These are phyloP conservation scores for Xylariaceae sp. DNA, from an alignment of 2,329 filamentous ascomycete genomes.

Conservation along the genomic window DNA sequence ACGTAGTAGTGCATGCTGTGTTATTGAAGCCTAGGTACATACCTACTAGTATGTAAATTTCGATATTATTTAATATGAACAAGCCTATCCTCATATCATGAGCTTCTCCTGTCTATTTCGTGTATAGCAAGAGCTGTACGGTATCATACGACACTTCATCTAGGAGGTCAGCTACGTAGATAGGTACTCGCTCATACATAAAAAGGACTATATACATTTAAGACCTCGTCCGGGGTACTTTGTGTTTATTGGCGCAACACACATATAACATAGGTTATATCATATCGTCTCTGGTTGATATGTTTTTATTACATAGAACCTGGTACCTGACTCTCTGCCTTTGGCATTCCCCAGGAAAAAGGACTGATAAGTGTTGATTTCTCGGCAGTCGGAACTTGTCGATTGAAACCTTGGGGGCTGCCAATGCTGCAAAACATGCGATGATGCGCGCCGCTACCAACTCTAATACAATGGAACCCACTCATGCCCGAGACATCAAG, in stretches of 20 bases:
- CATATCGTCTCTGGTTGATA: background rate
- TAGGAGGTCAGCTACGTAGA: too few relatives aligned
- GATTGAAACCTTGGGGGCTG: constrained; percentile 27
- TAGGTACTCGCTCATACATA: background rate
- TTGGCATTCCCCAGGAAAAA: background rate
- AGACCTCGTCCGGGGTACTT: background rate
- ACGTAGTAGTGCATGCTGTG: too few relatives aligned
- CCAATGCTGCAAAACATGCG: constrained; percentile 28
- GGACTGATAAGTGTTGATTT: constrained; percentile 21
- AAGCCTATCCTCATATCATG: background rate
- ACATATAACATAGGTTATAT: background rate
- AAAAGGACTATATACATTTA: background rate
- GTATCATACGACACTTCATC: background rate
- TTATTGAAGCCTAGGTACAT: too few relatives aligned
- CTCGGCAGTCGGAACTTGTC: constrained; percentile 28
- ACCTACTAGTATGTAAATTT: background rate
- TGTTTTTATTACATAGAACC: too few relatives aligned
- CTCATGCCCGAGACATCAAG: constrained; percentile 14
- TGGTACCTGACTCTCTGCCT: background rate
- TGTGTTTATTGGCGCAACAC: background rate
- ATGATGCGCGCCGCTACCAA: constrained; percentile 29
- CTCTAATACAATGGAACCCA: constrained; percentile 25
- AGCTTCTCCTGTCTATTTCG: background rate
- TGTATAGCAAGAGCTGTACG: background rate
- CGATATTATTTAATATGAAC: background rate